Percentiles rank a stretch among this genome's conserved stretches.
These are phyloP conservation scores for Trichoderma sp. DNA, from an alignment of 2,329 filamentous ascomycete genomes.

Conservation along the genomic window DNA sequence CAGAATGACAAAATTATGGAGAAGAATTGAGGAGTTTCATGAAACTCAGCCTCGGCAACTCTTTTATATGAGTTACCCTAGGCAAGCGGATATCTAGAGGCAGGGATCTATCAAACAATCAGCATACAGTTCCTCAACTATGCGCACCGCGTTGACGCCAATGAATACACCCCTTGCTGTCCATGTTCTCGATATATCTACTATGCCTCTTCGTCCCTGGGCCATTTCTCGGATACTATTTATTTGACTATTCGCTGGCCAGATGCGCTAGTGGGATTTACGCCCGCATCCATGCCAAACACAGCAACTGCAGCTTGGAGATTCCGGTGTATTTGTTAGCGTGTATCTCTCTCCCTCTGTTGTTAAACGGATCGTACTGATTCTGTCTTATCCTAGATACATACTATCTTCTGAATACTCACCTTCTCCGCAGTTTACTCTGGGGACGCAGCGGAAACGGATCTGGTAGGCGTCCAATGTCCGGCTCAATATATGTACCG, in stretches of 20 bases:
- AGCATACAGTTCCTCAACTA: background rate
- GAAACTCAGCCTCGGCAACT: background rate
- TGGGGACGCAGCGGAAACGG: background rate
- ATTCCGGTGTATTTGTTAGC: background rate
- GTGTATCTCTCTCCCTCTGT: background rate
- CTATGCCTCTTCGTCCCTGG: background rate
- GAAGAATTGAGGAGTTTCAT: background rate
- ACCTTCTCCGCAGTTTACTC: background rate
- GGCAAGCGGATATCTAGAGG: background rate
- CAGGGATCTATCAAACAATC: background rate
- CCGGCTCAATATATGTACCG: background rate
- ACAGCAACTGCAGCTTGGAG: background rate
- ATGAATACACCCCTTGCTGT: background rate
- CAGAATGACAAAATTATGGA: background rate
- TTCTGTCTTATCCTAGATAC: background rate
- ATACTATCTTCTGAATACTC: background rate
- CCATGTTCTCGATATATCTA: no score
- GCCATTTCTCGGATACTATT: background rate
- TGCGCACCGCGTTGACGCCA: background rate
- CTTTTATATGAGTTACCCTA: background rate
- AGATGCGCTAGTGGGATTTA: background rate
- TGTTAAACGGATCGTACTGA: background rate
- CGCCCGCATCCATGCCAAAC: background rate
- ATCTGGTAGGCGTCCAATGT: background rate
- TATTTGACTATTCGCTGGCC: background rate